A percentile compares a stretch with the other conserved stretches of the same genome.
These are phyloP conservation scores for Conringia planisiliqua DNA, from an alignment of 345 rosid species.

Conservation along the genomic window DNA sequence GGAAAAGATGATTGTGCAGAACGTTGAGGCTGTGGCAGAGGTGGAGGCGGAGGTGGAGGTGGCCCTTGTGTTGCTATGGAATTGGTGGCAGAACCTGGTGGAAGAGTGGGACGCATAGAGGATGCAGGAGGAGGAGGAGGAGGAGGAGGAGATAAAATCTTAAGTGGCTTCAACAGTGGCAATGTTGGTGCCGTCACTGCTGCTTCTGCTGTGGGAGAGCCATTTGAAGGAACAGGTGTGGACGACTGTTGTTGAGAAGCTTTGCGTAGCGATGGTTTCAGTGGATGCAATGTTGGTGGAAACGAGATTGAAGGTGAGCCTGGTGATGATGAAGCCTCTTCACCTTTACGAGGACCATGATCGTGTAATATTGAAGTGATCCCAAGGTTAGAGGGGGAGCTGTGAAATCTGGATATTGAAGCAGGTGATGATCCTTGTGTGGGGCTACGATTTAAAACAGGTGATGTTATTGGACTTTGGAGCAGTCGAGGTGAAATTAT, in stretches of 20 bases:
- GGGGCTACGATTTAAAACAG: slow-evolving; percentile 39
- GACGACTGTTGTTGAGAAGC: slow-evolving; percentile 9
- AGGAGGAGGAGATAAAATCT: slow-evolving; percentile 25
- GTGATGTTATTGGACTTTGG: slow-evolving; percentile 42
- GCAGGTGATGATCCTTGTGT: slow-evolving; percentile 50
- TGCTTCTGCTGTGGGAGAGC: slow-evolving; percentile 10
- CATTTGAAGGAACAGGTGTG: slow-evolving; percentile 13
- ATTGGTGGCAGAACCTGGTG: slow-evolving; percentile 7
- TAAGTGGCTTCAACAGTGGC: slow-evolving; percentile 16
- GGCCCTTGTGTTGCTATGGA: slow-evolving; percentile 22
- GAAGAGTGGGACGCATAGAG: slow-evolving; percentile 7
- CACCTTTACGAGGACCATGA: slow-evolving; percentile 45
- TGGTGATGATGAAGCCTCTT: slow-evolving; percentile 38
- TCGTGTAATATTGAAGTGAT: slow-evolving; percentile 78
- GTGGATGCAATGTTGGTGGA: slow-evolving; percentile 25
- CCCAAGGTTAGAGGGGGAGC: slow-evolving; percentile 56
- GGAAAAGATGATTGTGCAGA: slow-evolving; percentile 26
- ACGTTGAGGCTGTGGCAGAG: slow-evolving; percentile 25
- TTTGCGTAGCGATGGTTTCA: slow-evolving; percentile 15
- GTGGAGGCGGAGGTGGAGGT: slow-evolving; percentile 26
- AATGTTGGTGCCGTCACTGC: slow-evolving; percentile 15
- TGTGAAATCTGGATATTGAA: slow-evolving; percentile 49
- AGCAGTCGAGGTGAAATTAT: slow-evolving; percentile 51
- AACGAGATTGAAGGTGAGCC: slow-evolving; percentile 19
- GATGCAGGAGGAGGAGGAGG: slow-evolving; percentile 21